phyloP scores from a whole-genome alignment of 2,329 filamentous ascomycete species.

The Fusarium siculi region DNA sequence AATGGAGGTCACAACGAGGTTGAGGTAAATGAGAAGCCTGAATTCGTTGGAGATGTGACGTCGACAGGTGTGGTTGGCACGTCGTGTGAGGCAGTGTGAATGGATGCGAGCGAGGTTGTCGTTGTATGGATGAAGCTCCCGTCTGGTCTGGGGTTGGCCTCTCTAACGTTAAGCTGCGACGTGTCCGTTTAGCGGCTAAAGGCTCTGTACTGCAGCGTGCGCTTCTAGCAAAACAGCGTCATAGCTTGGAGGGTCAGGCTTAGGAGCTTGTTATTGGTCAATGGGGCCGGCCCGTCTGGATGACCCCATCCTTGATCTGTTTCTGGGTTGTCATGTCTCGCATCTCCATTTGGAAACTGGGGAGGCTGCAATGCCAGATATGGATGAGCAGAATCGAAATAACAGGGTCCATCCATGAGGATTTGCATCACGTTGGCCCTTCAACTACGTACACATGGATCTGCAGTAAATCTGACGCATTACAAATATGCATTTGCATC shows the following conservation, averaged over 20 bases:
- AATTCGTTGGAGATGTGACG: slow-evolving; percentile 34
- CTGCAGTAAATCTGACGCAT: slow-evolving; percentile 12
- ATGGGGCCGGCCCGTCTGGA: slow-evolving; percentile 24
- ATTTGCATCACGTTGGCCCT: slow-evolving; percentile 26
- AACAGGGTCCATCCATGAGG: slow-evolving; percentile 28
- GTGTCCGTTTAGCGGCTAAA: slow-evolving; percentile 38
- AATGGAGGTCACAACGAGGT: slow-evolving; percentile 6
- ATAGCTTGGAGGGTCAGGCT: slow-evolving; percentile 26
- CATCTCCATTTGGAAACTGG: slow-evolving; percentile 33
- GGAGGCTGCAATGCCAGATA: slow-evolving; percentile 23
- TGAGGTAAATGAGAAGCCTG: slow-evolving; percentile 26
- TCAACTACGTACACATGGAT: slow-evolving; percentile 7
- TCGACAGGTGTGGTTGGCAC: slow-evolving; percentile 36
- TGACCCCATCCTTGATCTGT: slow-evolving; percentile 29
- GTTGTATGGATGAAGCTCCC: slow-evolving; percentile 8
- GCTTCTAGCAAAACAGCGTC: slow-evolving; percentile 20
- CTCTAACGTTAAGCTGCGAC: slow-evolving; percentile 33
- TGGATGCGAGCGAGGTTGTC: slow-evolving; percentile 33
- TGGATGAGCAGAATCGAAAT: slow-evolving; percentile 18
- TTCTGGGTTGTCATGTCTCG: slow-evolving; percentile 31
- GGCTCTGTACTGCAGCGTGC: slow-evolving; percentile 3
- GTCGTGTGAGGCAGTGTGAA: slow-evolving; percentile 21
- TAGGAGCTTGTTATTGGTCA: slow-evolving; percentile 25
- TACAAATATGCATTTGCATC: background rate
- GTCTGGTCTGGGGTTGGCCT: slow-evolving; percentile 1